Percentiles rank a stretch among this genome's conserved stretches.
phyloP scores from a whole-genome alignment of 169 alveolate species.

The Plasmodium fragile region DNA sequence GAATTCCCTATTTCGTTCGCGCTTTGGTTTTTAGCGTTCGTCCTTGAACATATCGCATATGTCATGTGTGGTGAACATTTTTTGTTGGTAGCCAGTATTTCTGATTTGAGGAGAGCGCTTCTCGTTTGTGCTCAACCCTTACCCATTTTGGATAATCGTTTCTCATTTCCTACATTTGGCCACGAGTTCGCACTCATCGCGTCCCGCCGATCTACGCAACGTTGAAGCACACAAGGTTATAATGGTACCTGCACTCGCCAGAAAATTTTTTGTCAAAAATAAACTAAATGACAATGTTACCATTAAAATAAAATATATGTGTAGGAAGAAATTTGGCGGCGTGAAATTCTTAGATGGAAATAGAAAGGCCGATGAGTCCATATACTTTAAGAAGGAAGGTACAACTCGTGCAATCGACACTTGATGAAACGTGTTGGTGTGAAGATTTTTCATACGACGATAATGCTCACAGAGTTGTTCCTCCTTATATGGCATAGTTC shows the following conservation, averaged over 20 bases:
- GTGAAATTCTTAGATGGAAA: constrained; percentile 81
- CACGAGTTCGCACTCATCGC: not conserved
- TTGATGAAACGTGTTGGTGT: not conserved
- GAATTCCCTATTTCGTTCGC: not conserved
- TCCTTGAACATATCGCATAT: not conserved
- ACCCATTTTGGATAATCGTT: not conserved
- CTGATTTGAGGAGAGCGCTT: not conserved
- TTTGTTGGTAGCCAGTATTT: not conserved
- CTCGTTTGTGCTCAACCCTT: not conserved
- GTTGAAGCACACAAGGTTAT: not conserved
- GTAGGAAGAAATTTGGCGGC: constrained; percentile 69
- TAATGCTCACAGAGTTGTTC: not conserved
- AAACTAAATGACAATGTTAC: constrained; percentile 26
- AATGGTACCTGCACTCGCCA: constrained; percentile 52
- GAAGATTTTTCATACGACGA: not conserved
- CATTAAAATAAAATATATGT: constrained; percentile 40
- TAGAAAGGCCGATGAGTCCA: constrained; percentile 79
- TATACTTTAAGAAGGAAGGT: constrained; percentile 84
- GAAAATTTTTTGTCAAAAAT: constrained; percentile 19
- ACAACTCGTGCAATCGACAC: not conserved
- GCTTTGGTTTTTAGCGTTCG: not conserved
- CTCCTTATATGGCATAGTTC: not conserved
- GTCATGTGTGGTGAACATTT: not conserved
- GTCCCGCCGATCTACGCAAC: not conserved
- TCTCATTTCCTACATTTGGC: not conserved